These are phyloP conservation scores for Houttuynia cordata DNA, from an alignment of 164 flowering plant genomes.

Conservation along the genomic window DNA sequence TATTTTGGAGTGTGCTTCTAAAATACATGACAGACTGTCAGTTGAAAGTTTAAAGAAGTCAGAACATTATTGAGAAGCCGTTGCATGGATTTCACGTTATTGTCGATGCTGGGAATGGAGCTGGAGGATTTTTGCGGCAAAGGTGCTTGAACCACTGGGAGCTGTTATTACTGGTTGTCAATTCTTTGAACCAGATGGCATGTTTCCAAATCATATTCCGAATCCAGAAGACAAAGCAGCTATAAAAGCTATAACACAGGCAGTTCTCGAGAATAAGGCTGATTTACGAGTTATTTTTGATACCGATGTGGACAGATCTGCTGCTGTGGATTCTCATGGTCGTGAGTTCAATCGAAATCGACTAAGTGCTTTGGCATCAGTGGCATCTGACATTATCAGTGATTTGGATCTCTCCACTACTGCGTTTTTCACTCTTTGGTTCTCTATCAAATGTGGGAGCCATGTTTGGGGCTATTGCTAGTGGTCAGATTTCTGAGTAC, in stretches of 20 bases:
- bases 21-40: conserved; percentile 37
- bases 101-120: conserved; percentile 99
- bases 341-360: conserved; percentile 86
- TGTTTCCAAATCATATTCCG: no score
- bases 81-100: conserved; percentile 92
- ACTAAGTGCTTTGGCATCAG: conserved; percentile 86
- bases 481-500: conserved; percentile 65
- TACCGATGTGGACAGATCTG: conserved; percentile 99
- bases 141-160: no score
- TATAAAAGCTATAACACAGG: conserved; percentile 86
- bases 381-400: conserved; percentile 34
- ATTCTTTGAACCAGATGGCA: no score
- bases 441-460: conserved; percentile 68
- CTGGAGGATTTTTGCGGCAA: no score
- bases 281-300: conserved; percentile 95
- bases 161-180: no score
- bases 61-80: conserved; percentile 63
- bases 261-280: conserved; percentile 83
- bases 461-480: conserved; percentile 73
- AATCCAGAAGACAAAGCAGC: conserved; percentile 96
- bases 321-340: conserved; percentile 94
- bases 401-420: conserved; percentile 45
- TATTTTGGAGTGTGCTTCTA: conserved; percentile 79
- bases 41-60: conserved; percentile 28
- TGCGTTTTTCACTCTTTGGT: conserved; percentile 60